Evolutionary conservation across 331 rosid species (phyloP).

Genomic region (Pyracantha coccinea): DNA sequence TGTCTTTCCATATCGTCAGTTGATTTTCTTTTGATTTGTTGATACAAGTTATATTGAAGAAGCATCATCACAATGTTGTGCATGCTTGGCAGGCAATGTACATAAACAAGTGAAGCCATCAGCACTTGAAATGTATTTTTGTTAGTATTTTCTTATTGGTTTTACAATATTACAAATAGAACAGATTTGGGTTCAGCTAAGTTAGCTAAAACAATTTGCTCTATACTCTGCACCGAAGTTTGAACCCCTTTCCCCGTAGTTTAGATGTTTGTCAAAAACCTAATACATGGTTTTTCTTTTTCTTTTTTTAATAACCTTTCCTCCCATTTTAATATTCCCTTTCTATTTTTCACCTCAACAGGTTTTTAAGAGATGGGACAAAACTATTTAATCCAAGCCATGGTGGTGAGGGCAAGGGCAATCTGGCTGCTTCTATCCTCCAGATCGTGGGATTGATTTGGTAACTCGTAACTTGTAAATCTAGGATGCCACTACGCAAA

Average conservation of each 20-base stretch:
- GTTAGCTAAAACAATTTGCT: too few relatives aligned
- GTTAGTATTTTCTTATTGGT: not conserved
- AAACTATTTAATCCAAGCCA: conserved; percentile 15
- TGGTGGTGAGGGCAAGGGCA: not conserved
- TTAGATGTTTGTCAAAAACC: not conserved
- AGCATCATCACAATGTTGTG: not conserved
- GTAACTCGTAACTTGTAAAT: not conserved
- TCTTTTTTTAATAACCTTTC: not conserved
- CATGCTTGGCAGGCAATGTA: not conserved
- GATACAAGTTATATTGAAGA: not conserved
- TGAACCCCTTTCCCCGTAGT: not conserved
- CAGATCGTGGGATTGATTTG: not conserved
- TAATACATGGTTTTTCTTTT: not conserved
- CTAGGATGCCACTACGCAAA: not conserved
- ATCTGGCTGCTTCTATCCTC: not conserved
- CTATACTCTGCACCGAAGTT: not conserved
- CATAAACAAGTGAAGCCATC: not conserved
- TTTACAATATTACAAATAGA: too few relatives aligned
- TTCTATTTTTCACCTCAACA: not conserved
- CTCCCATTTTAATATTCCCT: not conserved
- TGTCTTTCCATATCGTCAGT: conserved; percentile 1
- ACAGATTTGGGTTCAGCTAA: rapidly evolving
- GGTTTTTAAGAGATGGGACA: conserved; percentile 16
- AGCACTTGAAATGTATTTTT: not conserved
- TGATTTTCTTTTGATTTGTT: conserved; percentile 13